A percentile compares a stretch with the other conserved stretches of the same genome.
Conservation (phyloP, 2,329 filamentous ascomycete species). For the Fusarium subglutinans region DNA sequence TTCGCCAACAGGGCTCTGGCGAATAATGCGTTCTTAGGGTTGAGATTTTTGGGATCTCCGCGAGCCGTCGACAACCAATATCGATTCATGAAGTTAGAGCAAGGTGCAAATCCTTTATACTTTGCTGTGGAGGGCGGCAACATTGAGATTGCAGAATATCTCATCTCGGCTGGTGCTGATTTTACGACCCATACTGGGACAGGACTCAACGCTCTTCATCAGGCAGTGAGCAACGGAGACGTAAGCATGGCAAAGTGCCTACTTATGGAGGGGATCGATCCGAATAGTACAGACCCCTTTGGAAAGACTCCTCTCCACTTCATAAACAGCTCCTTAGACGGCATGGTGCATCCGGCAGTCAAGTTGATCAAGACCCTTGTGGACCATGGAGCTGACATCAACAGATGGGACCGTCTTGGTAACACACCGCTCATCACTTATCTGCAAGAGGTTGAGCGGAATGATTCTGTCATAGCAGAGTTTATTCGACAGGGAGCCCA, state of each 20-base stretch:
- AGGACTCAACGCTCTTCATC: conserved; percentile 4
- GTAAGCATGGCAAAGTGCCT: not conserved
- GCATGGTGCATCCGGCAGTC: no score
- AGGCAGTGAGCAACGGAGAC: not conserved
- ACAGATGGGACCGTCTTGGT: not conserved
- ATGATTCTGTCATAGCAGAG: not conserved
- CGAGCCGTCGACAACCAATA: not conserved
- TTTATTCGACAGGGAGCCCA: not conserved
- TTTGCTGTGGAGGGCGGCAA: conserved; percentile 1
- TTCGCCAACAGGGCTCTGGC: not conserved
- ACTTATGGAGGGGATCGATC: not conserved
- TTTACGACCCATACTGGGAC: conserved; percentile 1
- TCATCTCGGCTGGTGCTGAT: not conserved
- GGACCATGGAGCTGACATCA: not conserved
- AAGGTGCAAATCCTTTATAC: conserved; percentile 15
- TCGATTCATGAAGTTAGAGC: not conserved
- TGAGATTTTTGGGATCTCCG: no score
- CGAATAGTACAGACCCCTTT: not conserved
- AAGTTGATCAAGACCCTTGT: not conserved
- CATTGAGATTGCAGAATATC: not conserved
- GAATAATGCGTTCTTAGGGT: not conserved
- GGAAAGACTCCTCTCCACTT: not conserved
- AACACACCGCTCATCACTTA: not conserved
- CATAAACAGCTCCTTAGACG: not conserved
- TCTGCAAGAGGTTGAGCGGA: not conserved